These are phyloP conservation scores for Fusarium armeniacum DNA, from an alignment of 2,329 filamentous ascomycete species.

Conservation along the genomic window DNA sequence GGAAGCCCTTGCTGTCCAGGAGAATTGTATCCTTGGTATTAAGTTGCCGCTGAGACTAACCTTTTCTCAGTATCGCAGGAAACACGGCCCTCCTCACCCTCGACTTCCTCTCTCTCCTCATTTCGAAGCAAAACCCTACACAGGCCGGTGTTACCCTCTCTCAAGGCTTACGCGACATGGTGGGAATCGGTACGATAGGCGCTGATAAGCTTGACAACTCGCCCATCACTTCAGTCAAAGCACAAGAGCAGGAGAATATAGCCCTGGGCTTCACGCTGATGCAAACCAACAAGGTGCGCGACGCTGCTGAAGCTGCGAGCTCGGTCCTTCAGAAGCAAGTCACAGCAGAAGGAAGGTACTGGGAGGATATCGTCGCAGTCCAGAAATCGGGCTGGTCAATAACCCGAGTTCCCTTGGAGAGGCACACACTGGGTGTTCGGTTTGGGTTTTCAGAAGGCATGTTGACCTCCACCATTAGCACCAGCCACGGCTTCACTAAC, in stretches of 20 bases:
- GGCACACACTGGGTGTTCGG: conserved; percentile 82
- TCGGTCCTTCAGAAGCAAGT: conserved; percentile 82
- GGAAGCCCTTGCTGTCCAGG: neutral
- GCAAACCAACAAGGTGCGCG: conserved; percentile 80
- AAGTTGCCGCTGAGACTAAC: neutral
- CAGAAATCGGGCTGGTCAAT: conserved; percentile 89
- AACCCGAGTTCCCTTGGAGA: conserved; percentile 80
- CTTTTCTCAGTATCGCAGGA: conserved; percentile 52
- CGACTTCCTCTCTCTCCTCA: conserved; percentile 85
- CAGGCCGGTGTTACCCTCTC: conserved; percentile 80
- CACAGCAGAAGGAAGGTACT: conserved; percentile 85
- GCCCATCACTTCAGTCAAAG: conserved; percentile 67
- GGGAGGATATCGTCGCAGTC: conserved; percentile 86
- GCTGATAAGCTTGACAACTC: conserved; percentile 74
- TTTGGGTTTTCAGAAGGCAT: conserved; percentile 87
- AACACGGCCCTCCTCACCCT: conserved; percentile 78
- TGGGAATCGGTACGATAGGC: conserved; percentile 81
- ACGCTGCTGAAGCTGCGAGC: conserved; percentile 79
- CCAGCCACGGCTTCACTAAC: conserved; percentile 47
- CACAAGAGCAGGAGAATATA: conserved; percentile 69
- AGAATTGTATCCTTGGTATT: neutral
- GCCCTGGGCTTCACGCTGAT: conserved; percentile 82
- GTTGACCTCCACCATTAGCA: conserved; percentile 23
- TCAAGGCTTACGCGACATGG: conserved; percentile 75
- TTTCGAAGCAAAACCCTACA: conserved; percentile 84